phyloP scores from a whole-genome alignment of 495 filamentous ascomycete species.

The Penicillium diatomitis region DNA sequence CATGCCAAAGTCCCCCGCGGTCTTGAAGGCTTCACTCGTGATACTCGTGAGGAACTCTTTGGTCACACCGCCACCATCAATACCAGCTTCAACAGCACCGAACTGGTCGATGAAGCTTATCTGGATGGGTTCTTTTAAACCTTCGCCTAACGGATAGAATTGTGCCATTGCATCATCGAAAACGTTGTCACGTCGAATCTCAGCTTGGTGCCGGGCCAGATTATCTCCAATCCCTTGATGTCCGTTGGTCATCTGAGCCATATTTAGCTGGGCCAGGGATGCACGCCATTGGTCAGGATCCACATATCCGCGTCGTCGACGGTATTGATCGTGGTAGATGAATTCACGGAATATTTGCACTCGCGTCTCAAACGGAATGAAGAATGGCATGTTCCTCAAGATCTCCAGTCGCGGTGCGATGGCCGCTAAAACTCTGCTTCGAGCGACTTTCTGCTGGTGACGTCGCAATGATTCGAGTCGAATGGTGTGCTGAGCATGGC shows the following conservation, averaged over 20 bases:
- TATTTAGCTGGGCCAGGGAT: conserved; percentile 38
- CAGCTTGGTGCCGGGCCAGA: conserved; percentile 66
- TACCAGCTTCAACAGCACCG: conserved; percentile 77
- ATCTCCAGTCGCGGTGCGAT: conserved; percentile 84
- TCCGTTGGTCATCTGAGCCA: conserved; percentile 29
- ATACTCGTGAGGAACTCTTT: conserved; percentile 95
- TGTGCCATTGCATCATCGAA: conserved; percentile 81
- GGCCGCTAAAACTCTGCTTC: conserved; percentile 59
- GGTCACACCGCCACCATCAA: conserved; percentile 94
- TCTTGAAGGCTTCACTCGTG: conserved; percentile 75
- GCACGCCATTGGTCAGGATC: conserved; percentile 78
- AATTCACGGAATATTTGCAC: conserved; percentile 95
- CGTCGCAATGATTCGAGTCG: conserved; percentile 45
- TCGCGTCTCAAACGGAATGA: conserved; percentile 84
- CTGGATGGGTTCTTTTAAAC: conserved; percentile 92
- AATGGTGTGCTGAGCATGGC: conserved; percentile 42
- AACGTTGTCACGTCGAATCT: conserved; percentile 67
- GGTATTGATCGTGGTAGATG: conserved; percentile 69
- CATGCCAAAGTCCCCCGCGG: conserved; percentile 41
- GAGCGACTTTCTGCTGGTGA: conserved; percentile 53
- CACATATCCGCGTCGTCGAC: conserved; percentile 62
- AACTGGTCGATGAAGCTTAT: conserved; percentile 96
- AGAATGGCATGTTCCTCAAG: conserved; percentile 91
- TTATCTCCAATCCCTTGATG: conserved; percentile 33
- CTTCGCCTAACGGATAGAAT: conserved; percentile 73